These are phyloP conservation scores for Salisapilia sapeloensis DNA, from an alignment of 352 stramenopile genomes.

Conservation along the genomic window DNA sequence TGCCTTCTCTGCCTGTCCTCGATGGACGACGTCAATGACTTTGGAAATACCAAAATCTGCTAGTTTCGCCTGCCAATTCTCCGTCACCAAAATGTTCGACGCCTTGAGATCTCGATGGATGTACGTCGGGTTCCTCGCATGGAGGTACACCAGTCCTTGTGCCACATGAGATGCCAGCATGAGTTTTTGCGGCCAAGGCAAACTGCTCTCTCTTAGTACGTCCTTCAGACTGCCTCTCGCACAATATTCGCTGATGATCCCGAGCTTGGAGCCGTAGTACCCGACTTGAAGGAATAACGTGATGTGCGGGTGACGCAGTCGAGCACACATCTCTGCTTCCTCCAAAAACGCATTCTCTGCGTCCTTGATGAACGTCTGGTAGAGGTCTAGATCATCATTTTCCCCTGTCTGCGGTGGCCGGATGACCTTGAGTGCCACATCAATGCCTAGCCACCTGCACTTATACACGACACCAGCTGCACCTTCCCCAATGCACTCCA, in stretches of 20 bases:
- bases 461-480: conserved; percentile 44
- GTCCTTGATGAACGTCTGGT: conserved; percentile 55
- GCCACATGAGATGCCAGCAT: conserved; percentile 33
- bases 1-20: conserved; percentile 17
- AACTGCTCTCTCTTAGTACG: conserved; percentile 37
- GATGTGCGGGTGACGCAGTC: conserved; percentile 47
- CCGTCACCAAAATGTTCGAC: conserved; percentile 55
- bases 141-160: conserved; percentile 50
- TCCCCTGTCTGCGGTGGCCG: conserved; percentile 31
- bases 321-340: conserved; percentile 37
- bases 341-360: conserved; percentile 45
- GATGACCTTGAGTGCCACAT: conserved; percentile 59
- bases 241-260: conserved; percentile 54
- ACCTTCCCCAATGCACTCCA: conserved; percentile 40
- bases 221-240: conserved; percentile 51
- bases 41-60: conserved; percentile 17
- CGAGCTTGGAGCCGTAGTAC: conserved; percentile 43
- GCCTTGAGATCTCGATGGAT: conserved; percentile 59
- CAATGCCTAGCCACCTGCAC: conserved; percentile 49
- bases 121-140: conserved; percentile 53
- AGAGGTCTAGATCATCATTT: conserved; percentile 32
- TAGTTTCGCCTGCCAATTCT: conserved; percentile 54
- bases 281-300: conserved; percentile 49
- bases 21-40: conserved; percentile 13
- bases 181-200: conserved; percentile 42